Conservation (phyloP, 2,329 filamentous ascomycete species). For the Colletotrichum chlorophyti region DNA sequence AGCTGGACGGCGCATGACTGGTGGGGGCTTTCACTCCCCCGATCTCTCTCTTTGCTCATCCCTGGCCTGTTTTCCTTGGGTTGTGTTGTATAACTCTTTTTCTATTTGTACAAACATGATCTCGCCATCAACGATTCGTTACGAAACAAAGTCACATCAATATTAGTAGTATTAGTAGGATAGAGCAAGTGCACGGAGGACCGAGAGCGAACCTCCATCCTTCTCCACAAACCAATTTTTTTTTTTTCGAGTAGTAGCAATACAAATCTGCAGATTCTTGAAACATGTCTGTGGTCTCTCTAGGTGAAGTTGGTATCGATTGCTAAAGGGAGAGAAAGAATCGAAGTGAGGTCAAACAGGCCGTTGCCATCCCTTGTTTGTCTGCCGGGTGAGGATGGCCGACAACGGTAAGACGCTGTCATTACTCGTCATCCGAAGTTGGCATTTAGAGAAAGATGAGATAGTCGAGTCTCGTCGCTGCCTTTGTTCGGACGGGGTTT, state of each 20-base stretch:
- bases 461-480: no score
- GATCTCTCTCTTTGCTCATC: no score
- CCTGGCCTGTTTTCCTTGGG: not conserved
- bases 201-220: not conserved
- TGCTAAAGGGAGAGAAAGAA: no score
- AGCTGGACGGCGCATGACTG: not conserved
- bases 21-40: not conserved
- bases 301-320: no score
- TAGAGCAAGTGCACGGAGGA: not conserved
- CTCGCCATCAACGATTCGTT: conserved; percentile 12
- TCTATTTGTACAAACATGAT: conserved; percentile 14
- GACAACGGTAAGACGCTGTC: not conserved
- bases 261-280: conserved; percentile 12
- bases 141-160: conserved; percentile 7
- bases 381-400: no score
- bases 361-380: no score
- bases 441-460: no score
- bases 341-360: no score
- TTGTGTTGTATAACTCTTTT: no score
- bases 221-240: no score
- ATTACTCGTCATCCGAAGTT: no score
- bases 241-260: conserved; percentile 16
- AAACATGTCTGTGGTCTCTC: no score
- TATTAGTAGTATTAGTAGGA: conserved; percentile 8
- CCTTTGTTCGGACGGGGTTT: not conserved